These are phyloP conservation scores for Pterocarpus santalinus DNA, from an alignment of 306 rosid genomes.

Conservation along the genomic window DNA sequence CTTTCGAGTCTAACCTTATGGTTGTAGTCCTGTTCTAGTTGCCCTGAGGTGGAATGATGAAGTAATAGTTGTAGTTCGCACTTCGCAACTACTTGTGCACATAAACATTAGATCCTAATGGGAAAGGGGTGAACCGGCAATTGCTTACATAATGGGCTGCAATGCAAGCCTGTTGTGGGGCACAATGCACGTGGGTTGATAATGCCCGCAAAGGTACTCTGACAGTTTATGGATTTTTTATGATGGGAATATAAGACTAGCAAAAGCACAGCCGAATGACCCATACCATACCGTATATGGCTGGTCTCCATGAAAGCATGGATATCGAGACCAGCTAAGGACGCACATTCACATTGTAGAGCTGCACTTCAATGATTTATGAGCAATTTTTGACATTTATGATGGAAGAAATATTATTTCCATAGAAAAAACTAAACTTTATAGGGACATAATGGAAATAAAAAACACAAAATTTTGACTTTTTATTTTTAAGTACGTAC, in stretches of 20 bases:
- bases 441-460: too few relatives aligned
- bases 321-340: not conserved
- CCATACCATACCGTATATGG: not conserved
- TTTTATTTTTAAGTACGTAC: too few relatives aligned
- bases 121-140: not conserved
- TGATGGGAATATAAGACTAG: constrained; percentile 44
- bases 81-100: not conserved
- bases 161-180: constrained; percentile 15
- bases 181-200: constrained; percentile 44
- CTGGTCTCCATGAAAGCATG: too few relatives aligned
- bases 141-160: constrained; percentile 19
- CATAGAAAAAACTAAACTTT: too few relatives aligned
- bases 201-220: not conserved
- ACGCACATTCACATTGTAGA: not conserved
- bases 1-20: not conserved
- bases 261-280: not conserved
- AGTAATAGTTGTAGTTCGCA: constrained; percentile 2
- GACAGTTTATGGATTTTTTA: constrained; percentile 32
- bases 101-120: constrained; percentile 27
- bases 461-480: too few relatives aligned
- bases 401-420: not conserved
- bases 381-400: not conserved
- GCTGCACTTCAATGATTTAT: not conserved
- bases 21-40: not conserved
- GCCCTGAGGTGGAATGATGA: constrained; percentile 1